Evolutionary conservation across 1,139 yeast genomes (phyloP).

Genomic region (Zygoascus hellenicus): DNA sequence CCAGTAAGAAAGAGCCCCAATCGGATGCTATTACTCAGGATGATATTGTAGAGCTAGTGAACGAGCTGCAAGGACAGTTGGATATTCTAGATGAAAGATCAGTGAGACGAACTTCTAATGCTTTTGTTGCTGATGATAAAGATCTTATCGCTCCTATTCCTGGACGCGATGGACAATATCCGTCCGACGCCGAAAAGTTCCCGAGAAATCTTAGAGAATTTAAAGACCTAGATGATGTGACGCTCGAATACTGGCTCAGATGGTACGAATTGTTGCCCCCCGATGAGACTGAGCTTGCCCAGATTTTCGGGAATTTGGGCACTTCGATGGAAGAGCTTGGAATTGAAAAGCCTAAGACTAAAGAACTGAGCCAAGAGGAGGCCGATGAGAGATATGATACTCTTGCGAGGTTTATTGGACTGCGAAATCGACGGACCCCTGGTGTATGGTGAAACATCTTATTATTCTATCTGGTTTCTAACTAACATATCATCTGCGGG

Average conservation of each 20-base stretch:
- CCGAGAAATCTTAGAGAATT: conserved; percentile 60
- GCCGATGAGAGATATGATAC: conserved; percentile 53
- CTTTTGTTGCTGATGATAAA: conserved; percentile 31
- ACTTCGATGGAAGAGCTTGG: conserved; percentile 38
- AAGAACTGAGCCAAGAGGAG: conserved; percentile 37
- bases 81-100: conserved; percentile 43
- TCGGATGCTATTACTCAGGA: conserved; percentile 64
- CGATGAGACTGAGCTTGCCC: conserved; percentile 30
- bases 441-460: conserved; percentile 41
- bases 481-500: no score
- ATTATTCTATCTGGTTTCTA: neutral
- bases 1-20: conserved; percentile 9
- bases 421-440: conserved; percentile 47
- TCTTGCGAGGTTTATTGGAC: conserved; percentile 64
- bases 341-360: conserved; percentile 22
- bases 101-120: conserved; percentile 32
- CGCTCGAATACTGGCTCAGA: conserved; percentile 50
- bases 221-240: conserved; percentile 39
- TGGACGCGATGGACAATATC: conserved; percentile 65
- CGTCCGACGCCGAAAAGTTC: conserved; percentile 36
- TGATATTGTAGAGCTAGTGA: conserved; percentile 77
- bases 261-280: conserved; percentile 52
- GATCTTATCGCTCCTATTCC: conserved; percentile 52
- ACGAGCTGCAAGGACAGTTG: conserved; percentile 83
- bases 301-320: conserved; percentile 28